A percentile compares a stretch with the other conserved stretches of the same genome.
These are phyloP conservation scores for Microcera coccophila DNA, from an alignment of 2,329 filamentous ascomycete genomes.

Conservation along the genomic window DNA sequence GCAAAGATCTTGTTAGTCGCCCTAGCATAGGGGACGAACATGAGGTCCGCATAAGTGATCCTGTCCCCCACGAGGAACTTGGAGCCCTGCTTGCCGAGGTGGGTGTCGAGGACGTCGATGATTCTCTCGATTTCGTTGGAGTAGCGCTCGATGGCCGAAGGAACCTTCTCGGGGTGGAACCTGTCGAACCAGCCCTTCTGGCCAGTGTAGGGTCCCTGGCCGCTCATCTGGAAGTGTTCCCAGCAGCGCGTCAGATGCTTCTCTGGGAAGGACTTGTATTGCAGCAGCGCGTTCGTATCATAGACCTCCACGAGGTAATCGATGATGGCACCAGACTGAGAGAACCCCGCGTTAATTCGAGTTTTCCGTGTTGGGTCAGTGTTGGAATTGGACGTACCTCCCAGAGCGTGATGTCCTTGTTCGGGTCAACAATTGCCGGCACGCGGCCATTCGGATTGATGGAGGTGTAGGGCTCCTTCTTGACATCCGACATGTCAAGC, in stretches of 20 bases:
- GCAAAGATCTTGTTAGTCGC: background rate
- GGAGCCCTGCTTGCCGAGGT: constrained; percentile 18
- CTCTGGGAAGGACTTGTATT: constrained; percentile 9
- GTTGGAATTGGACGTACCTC: constrained; percentile 20
- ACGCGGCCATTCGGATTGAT: constrained; percentile 22
- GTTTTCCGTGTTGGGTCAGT: too few species aligned
- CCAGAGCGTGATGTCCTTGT: constrained; percentile 18
- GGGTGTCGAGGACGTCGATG: constrained; percentile 24
- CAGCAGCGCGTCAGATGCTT: constrained; percentile 13
- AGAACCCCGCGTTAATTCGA: too few species aligned
- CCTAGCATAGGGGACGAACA: constrained; percentile 21
- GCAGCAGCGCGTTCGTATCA: constrained; percentile 14
- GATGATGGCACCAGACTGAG: constrained; percentile 21
- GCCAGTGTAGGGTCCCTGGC: constrained; percentile 31
- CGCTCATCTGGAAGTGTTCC: constrained; percentile 20
- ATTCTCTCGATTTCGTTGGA: constrained; percentile 27
- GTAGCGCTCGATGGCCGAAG: constrained; percentile 28
- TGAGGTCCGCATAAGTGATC: constrained; percentile 25
- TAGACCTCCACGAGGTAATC: constrained; percentile 24
- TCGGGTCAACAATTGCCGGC: constrained; percentile 20
- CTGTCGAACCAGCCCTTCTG: constrained; percentile 21
- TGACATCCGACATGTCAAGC: constrained; percentile 4
- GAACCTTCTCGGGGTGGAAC: constrained; percentile 22
- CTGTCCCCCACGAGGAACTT: constrained; percentile 21
- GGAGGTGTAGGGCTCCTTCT: constrained; percentile 20